These are phyloP conservation scores for Acanthamoeba royreba DNA, from an alignment of 208 protist genomes.

Conservation along the genomic window DNA sequence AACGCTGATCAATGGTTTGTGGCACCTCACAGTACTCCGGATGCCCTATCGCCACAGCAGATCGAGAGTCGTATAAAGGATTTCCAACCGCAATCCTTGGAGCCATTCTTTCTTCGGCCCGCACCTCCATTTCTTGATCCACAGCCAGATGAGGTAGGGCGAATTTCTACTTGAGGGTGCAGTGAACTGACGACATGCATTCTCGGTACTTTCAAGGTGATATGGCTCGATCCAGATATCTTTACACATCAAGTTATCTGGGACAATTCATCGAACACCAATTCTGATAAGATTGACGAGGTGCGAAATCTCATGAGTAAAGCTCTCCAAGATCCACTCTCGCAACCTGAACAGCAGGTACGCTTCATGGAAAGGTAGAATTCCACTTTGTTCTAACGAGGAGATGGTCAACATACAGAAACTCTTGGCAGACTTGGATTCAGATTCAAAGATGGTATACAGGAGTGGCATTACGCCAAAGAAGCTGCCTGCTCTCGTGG, in stretches of 20 bases:
- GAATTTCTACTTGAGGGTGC: not conserved
- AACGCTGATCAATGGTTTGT: not conserved
- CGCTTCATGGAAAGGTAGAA: no score
- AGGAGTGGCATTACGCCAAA: constrained; percentile 75
- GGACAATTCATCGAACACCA: not conserved
- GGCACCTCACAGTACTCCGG: not conserved
- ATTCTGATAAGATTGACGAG: not conserved
- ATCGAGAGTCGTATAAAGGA: constrained; percentile 41
- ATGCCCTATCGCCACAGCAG: not conserved
- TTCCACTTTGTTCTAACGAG: no score
- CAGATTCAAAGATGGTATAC: constrained; percentile 73
- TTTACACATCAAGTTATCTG: constrained; percentile 3
- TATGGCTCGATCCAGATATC: constrained; percentile 23
- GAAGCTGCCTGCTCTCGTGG: constrained; percentile 78
- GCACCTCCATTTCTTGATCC: constrained; percentile 42
- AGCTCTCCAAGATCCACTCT: not conserved
- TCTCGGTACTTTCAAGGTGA: not conserved
- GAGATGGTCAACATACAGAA: no score
- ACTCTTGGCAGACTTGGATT: constrained; percentile 64
- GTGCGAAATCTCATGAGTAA: constrained; percentile 28
- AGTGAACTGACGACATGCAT: no score
- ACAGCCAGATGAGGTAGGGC: constrained; percentile 41
- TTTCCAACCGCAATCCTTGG: constrained; percentile 13
- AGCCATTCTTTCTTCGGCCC: constrained; percentile 31
- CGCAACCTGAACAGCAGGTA: constrained; percentile 36